Evolutionary conservation across 441 rosid species (phyloP).

Genomic region (Croton setiger): DNA sequence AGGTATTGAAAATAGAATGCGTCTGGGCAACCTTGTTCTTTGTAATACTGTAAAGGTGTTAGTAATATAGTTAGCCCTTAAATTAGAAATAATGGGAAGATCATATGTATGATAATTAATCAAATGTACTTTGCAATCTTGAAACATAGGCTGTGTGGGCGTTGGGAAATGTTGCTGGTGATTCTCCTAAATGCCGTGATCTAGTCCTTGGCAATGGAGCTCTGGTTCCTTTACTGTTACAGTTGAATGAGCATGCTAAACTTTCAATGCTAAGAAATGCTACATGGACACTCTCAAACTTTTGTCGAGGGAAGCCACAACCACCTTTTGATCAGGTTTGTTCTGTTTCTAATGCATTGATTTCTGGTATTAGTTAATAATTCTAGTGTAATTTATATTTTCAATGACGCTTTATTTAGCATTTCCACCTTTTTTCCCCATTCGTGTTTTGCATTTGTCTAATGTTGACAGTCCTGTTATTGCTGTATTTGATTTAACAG

Average conservation of each 20-base stretch:
- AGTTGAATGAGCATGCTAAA: slow-evolving; percentile 74
- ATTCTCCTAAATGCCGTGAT: slow-evolving; percentile 85
- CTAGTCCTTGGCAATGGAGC: slow-evolving; percentile 79
- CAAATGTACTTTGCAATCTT: neutral
- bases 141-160: slow-evolving; percentile 81
- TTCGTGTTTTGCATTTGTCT: neutral
- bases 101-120: neutral
- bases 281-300: slow-evolving; percentile 94
- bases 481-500: slow-evolving; percentile 27
- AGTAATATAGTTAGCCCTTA: neutral
- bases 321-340: slow-evolving; percentile 81
- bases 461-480: neutral
- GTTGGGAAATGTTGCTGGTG: slow-evolving; percentile 92
- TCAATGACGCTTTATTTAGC: neutral
- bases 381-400: neutral
- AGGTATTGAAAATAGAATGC: slow-evolving; percentile 43
- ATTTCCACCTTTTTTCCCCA: neutral
- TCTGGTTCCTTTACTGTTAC: slow-evolving; percentile 55
- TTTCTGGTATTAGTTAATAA: neutral
- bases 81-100: neutral
- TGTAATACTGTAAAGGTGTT: neutral
- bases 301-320: slow-evolving; percentile 89
- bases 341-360: neutral
- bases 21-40: neutral
- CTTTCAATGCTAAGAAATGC: slow-evolving; percentile 92